Percentiles rank a stretch among this genome's conserved stretches.
Evolutionary conservation across 257 asterid genomes (phyloP).

Genomic region (Cruciata laevipes): DNA sequence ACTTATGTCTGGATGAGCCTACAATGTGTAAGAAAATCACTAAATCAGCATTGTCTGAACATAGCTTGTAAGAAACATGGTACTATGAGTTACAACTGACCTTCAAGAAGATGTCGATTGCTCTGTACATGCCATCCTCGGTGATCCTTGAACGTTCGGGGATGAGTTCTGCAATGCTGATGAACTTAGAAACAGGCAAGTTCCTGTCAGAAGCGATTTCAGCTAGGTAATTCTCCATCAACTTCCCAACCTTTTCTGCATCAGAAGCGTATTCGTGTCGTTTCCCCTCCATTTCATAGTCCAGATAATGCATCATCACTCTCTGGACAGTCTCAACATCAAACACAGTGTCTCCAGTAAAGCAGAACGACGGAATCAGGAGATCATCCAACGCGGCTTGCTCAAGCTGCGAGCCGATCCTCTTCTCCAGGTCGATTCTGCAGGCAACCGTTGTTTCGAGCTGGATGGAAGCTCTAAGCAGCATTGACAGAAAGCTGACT

Average conservation of each 20-base stretch:
- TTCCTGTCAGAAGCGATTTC: conserved; percentile 69
- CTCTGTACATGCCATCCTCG: conserved; percentile 83
- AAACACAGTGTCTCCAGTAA: conserved; percentile 60
- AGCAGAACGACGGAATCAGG: conserved; percentile 59
- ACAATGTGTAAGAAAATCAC: background rate
- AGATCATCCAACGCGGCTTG: conserved; percentile 79
- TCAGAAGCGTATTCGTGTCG: conserved; percentile 30
- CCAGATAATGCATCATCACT: conserved; percentile 50
- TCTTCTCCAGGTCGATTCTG: conserved; percentile 79
- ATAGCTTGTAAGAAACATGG: background rate
- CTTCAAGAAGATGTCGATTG: conserved; percentile 84
- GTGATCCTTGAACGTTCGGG: conserved; percentile 61
- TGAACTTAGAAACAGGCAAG: conserved; percentile 47
- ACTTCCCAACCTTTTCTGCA: conserved; percentile 43
- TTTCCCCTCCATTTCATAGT: conserved; percentile 40
- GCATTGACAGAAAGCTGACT: conserved; percentile 82
- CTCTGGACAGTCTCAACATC: conserved; percentile 75
- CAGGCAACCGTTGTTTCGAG: conserved; percentile 82
- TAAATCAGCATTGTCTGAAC: background rate
- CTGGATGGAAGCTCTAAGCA: conserved; percentile 68
- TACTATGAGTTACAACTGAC: too few species aligned
- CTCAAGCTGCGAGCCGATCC: conserved; percentile 62
- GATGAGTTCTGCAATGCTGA: conserved; percentile 49
- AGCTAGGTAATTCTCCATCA: conserved; percentile 65
- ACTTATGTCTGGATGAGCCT: conserved; percentile 82